Conservation (phyloP, 2,329 filamentous ascomycete species). For the Colletotrichum scovillei region DNA sequence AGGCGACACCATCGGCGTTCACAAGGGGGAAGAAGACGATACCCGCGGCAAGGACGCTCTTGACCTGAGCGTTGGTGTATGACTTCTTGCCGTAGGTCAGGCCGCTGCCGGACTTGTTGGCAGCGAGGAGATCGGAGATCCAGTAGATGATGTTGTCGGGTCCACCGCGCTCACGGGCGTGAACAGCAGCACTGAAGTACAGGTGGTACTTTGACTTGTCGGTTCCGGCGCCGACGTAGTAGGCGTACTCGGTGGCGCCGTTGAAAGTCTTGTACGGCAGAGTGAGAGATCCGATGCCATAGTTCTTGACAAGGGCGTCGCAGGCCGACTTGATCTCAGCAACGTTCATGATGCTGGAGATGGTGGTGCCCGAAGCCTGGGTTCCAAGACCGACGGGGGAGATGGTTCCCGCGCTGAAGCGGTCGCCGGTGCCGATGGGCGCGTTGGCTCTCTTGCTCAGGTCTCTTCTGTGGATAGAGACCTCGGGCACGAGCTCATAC, state of each 20-base stretch:
- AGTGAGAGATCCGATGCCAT: constrained; percentile 54
- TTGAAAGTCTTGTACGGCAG: constrained; percentile 54
- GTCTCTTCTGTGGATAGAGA: constrained; percentile 16
- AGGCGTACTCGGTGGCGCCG: constrained; percentile 45
- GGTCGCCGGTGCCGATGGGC: constrained; percentile 48
- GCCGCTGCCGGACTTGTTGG: constrained; percentile 59
- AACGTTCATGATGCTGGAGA: constrained; percentile 57
- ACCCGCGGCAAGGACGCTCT: constrained; percentile 61
- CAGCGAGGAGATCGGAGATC: constrained; percentile 66
- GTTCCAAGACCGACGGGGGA: constrained; percentile 46
- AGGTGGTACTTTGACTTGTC: constrained; percentile 53
- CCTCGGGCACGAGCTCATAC: constrained; percentile 18
- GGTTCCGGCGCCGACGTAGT: constrained; percentile 38
- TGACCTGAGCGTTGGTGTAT: constrained; percentile 64
- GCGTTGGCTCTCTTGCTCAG: constrained; percentile 26
- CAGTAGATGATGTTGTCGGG: constrained; percentile 69
- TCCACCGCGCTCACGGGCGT: constrained; percentile 68
- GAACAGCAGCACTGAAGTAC: constrained; percentile 64
- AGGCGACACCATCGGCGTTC: constrained; percentile 65
- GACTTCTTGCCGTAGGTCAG: constrained; percentile 62
- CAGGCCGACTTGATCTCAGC: constrained; percentile 57
- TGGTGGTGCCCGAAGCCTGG: constrained; percentile 38
- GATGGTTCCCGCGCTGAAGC: constrained; percentile 28
- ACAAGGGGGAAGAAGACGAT: constrained; percentile 64
- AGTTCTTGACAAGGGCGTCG: constrained; percentile 52